A percentile compares a stretch with the other conserved stretches of the same genome.
Evolutionary conservation across 441 rosid genomes (phyloP).

Genomic region (Rhodomyrtus psidioides): DNA sequence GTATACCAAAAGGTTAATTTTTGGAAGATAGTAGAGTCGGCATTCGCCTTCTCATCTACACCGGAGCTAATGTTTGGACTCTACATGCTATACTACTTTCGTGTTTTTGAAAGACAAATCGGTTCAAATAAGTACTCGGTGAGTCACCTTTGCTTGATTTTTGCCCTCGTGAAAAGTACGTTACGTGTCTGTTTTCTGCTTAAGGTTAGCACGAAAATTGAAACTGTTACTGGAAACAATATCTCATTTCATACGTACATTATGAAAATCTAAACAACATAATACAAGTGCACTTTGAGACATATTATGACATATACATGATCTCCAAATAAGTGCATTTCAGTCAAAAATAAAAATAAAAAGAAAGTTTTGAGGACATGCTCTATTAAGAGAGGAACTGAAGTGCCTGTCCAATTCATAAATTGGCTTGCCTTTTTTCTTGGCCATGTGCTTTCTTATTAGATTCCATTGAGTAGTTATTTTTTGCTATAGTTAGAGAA

Average conservation of each 20-base stretch:
- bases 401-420: neutral
- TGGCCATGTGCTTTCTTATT: neutral
- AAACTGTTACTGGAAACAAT: neutral
- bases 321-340: neutral
- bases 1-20: slow-evolving; percentile 43
- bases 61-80: slow-evolving; percentile 86
- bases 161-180: neutral
- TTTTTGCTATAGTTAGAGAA: neutral
- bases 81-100: slow-evolving; percentile 60
- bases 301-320: no score
- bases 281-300: no score
- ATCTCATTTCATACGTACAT: neutral
- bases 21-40: slow-evolving; percentile 59
- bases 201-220: neutral
- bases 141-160: slow-evolving; percentile 16
- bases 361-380: neutral
- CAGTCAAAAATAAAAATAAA: neutral
- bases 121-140: slow-evolving; percentile 89
- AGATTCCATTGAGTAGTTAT: neutral
- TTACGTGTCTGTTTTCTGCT: neutral
- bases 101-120: slow-evolving; percentile 73
- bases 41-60: slow-evolving; percentile 70
- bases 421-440: neutral
- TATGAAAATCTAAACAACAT: no score
- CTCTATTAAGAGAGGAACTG: neutral